phyloP scores from a whole-genome alignment of 805 yeast genomes.

The Yamadazyma olivae region DNA sequence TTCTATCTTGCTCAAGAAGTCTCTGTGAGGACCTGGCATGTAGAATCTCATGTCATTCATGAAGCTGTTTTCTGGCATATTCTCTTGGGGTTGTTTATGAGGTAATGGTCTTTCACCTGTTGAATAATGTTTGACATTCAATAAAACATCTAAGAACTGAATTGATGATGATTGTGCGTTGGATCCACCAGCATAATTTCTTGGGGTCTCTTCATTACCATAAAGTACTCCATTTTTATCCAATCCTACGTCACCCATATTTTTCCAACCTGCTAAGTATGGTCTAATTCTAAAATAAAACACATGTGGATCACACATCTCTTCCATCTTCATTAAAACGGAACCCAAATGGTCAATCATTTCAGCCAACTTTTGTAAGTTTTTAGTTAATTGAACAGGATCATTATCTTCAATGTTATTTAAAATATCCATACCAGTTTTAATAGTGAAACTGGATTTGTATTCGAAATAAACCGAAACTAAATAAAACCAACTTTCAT shows the following conservation, averaged over 20 bases:
- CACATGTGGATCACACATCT: conserved; percentile 91
- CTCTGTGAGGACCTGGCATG: conserved; percentile 86
- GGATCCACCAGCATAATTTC: conserved; percentile 80
- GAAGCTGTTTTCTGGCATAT: conserved; percentile 38
- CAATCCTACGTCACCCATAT: conserved; percentile 84
- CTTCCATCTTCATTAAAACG: conserved; percentile 78
- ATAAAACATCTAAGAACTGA: conserved; percentile 77
- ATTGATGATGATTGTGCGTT: conserved; percentile 91
- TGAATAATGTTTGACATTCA: conserved; percentile 75
- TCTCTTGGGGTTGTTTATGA: conserved; percentile 12
- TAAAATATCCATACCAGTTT: conserved; percentile 66
- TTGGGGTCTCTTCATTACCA: conserved; percentile 58
- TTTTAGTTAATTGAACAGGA: conserved; percentile 33
- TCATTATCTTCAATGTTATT: conserved; percentile 50
- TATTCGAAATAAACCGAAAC: conserved; percentile 85
- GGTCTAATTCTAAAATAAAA: conserved; percentile 87
- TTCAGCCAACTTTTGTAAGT: conserved; percentile 68
- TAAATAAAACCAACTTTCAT: conserved; percentile 91
- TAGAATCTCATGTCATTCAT: conserved; percentile 81
- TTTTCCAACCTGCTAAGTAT: conserved; percentile 90
- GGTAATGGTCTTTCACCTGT: conserved; percentile 56
- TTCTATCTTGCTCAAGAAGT: conserved; percentile 63
- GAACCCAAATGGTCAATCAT: conserved; percentile 70
- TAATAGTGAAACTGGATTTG: conserved; percentile 70
- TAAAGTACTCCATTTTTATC: conserved; percentile 67